A percentile compares a stretch with the other conserved stretches of the same genome.
Conservation (phyloP, 306 rosid species). For the Potentilla sterilis region DNA sequence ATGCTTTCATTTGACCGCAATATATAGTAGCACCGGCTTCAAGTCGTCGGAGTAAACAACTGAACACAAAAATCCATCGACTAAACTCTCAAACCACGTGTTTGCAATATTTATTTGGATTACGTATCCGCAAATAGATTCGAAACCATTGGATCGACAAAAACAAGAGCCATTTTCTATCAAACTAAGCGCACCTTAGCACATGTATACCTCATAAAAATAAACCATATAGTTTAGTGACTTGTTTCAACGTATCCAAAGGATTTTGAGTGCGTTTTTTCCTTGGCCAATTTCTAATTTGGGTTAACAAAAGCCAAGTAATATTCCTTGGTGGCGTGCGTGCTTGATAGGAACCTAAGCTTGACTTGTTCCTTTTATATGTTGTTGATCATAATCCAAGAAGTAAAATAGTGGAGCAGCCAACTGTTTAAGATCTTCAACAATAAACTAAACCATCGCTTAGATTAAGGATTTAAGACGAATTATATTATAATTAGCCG, state of each 20-base stretch:
- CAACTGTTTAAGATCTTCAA: conserved; percentile 16
- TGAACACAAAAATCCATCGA: not conserved
- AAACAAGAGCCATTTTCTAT: conserved; percentile 24
- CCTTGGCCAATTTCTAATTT: not conserved
- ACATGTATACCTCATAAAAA: conserved; percentile 34
- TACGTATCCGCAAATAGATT: conserved; percentile 40
- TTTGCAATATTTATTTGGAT: conserved; percentile 16
- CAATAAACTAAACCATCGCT: conserved; percentile 4
- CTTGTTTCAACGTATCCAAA: not conserved
- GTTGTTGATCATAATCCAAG: not conserved
- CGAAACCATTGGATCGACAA: conserved; percentile 26
- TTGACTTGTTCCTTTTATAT: not conserved
- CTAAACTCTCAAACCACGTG: conserved; percentile 34
- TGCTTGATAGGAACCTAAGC: not conserved
- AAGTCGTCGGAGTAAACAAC: not conserved
- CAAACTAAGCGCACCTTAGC: conserved; percentile 38
- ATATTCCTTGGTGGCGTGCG: not conserved
- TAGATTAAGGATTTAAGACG: not conserved
- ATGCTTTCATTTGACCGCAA: conserved; percentile 14
- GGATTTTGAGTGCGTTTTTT: not conserved
- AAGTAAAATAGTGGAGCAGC: not conserved
- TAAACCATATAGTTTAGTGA: not conserved
- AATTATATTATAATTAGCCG: not conserved
- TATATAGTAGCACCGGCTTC: conserved; percentile 2
- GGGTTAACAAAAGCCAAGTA: not conserved